Base-by-base conservation (phyloP, 805 yeast species). In the Spathaspora hagerdaliae region DNA sequence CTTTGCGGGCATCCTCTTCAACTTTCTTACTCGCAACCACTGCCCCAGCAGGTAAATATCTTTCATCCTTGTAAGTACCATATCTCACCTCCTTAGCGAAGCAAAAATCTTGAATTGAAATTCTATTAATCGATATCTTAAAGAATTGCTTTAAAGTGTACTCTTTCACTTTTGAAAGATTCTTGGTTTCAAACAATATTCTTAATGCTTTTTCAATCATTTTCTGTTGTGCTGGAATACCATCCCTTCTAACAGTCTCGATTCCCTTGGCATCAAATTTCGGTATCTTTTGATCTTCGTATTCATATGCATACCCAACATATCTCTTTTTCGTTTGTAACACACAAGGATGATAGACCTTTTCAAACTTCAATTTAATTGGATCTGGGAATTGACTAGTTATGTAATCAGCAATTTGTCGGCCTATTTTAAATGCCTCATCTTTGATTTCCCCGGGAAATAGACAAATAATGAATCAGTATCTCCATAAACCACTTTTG, bases 251-350 rank as follows among this genome's bases (percentile, higher is more conserved):
- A 0, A 94, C 87, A 0, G 98, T 94, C 59, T 94, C 99, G 10
- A 89, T 90, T 1, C 99, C 99, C 54, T 94, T 94, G 0, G 99
- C 97, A 68, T 94, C 98, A 61, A 94, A 90, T 31, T 64, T 74
- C 0, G 97, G 88, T 6, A 49, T 65, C 2, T 43, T 51, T 52
- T 85, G 90, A 12, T 63, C 65, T 27, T 73, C 76, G 13, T 60
- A 55, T 52, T 87, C 96, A 63, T 77, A 92, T 36, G 85, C 75
- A 59, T 83, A 82, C 0, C 99, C 99, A 14, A 90, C 96, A 58
- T 94, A 94, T 38, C 99, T 63, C 60, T 94, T 94, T 61, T 94
- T 94, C 33, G 61, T 85, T 31, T 90, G 66, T 35, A 94, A 62
- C 7, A 94, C 77, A 50, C 89, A 81, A 0, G 97, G 97, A 54